phyloP scores from a whole-genome alignment of 2,329 filamentous ascomycete genomes.

The Ophiostoma ulmi region DNA sequence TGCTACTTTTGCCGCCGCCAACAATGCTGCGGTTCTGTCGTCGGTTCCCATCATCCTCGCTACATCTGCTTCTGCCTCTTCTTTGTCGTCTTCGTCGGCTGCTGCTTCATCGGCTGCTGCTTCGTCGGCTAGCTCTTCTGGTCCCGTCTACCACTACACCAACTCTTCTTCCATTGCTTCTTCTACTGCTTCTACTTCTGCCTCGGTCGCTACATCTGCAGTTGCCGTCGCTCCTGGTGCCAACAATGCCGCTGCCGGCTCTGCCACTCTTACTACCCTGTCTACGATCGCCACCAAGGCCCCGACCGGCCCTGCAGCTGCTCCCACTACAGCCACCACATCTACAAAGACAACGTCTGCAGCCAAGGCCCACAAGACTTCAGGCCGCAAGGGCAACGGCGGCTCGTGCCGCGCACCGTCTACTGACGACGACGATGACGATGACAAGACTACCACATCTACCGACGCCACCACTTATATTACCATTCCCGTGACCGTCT shows the following conservation, averaged over 20 bases:
- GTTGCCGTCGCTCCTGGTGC: not conserved
- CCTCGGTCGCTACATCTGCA: not conserved
- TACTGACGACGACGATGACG: not conserved
- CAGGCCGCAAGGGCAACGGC: slow-evolving; percentile 4
- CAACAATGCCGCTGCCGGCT: not conserved
- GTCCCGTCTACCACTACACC: not conserved
- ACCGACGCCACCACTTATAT: not conserved
- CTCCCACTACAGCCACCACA: not conserved
- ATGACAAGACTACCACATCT: not conserved
- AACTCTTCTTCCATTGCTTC: not conserved
- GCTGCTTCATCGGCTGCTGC: not conserved
- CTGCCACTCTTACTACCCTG: not conserved
- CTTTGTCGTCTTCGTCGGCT: not conserved
- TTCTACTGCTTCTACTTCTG: no score
- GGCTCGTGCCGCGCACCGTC: not conserved
- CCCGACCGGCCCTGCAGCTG: not conserved
- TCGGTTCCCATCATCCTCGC: not conserved
- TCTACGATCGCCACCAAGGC: not conserved
- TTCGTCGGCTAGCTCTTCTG: not conserved
- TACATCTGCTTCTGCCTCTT: not conserved
- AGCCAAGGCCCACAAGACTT: not conserved
- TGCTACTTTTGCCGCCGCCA: not conserved
- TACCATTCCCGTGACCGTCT: not conserved
- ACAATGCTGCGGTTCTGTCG: not conserved
- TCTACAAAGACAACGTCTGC: not conserved